Percentiles rank a stretch among this genome's conserved stretches.
Evolutionary conservation across 192 early-diverging fungal species (phyloP).

Genomic region (Chytriomyces sp.): DNA sequence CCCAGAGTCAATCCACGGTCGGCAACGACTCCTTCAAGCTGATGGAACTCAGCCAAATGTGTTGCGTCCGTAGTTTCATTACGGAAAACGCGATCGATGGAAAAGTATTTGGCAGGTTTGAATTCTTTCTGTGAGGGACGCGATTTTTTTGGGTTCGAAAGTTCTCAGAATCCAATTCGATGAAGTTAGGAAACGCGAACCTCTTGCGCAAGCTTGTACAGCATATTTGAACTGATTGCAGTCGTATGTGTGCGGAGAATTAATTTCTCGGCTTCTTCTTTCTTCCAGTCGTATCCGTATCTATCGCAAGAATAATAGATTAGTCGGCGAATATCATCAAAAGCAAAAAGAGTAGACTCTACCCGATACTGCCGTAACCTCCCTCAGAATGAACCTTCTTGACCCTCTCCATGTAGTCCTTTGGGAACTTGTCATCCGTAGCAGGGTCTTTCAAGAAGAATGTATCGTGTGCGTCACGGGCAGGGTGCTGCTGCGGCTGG

Average conservation of each 20-base stretch:
- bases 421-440: conserved; percentile 74
- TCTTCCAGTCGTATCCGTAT: conserved; percentile 91
- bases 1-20: conserved; percentile 93
- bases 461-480: conserved; percentile 65
- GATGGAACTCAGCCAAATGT: conserved; percentile 99
- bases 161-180: background rate
- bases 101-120: conserved; percentile 96
- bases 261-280: conserved; percentile 89
- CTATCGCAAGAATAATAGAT: background rate
- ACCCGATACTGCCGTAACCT: conserved; percentile 92
- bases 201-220: conserved; percentile 87
- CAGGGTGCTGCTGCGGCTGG: conserved; percentile 98
- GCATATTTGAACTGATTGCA: conserved; percentile 87
- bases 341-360: background rate
- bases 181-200: background rate
- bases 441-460: conserved; percentile 73
- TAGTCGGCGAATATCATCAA: background rate
- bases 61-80: conserved; percentile 98
- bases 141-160: no score
- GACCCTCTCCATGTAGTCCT: conserved; percentile 87
- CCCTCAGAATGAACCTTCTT: conserved; percentile 91
- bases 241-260: conserved; percentile 97
- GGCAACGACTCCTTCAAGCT: conserved; percentile 97
- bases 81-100: conserved; percentile 98
- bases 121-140: conserved; percentile 62